Conservation (phyloP, 495 filamentous ascomycete species). For the Podospora tetraspora region DNA sequence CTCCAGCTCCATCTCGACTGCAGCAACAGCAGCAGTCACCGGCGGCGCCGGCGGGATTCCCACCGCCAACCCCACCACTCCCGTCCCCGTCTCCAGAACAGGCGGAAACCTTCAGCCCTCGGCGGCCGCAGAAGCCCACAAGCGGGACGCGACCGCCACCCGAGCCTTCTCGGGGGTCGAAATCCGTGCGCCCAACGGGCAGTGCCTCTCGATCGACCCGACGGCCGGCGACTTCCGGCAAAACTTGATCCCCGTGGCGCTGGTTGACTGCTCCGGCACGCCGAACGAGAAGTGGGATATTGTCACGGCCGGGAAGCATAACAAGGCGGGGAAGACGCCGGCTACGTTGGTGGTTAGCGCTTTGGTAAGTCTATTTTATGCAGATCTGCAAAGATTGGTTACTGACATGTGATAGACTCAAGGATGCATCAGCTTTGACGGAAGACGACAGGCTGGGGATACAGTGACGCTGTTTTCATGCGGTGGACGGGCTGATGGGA, state of each 20-base stretch:
- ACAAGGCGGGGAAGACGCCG: slow-evolving; percentile 17
- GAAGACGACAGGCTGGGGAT: slow-evolving; percentile 38
- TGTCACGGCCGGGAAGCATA: slow-evolving; percentile 48
- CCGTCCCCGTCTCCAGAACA: slow-evolving; percentile 47
- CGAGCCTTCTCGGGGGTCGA: slow-evolving; percentile 43
- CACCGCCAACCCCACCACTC: slow-evolving; percentile 39
- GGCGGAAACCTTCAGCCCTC: slow-evolving; percentile 45
- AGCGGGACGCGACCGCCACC: slow-evolving; percentile 43
- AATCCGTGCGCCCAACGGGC: slow-evolving; percentile 44
- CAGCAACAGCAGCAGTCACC: slow-evolving; percentile 3
- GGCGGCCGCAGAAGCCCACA: slow-evolving; percentile 43
- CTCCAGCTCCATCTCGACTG: slow-evolving; percentile 1
- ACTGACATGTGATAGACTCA: slow-evolving; percentile 30
- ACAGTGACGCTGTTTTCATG: slow-evolving; percentile 50
- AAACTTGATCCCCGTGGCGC: slow-evolving; percentile 47
- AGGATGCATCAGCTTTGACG: slow-evolving; percentile 50
- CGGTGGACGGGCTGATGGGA: slow-evolving; percentile 48
- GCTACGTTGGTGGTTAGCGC: slow-evolving; percentile 45
- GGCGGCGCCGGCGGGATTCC: slow-evolving; percentile 22
- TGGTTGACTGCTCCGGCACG: slow-evolving; percentile 41
- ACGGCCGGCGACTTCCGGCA: slow-evolving; percentile 52
- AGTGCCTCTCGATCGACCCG: slow-evolving; percentile 50
- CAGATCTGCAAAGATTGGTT: not conserved
- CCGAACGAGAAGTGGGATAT: slow-evolving; percentile 52
- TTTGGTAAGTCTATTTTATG: slow-evolving; percentile 23